Conservation (phyloP, 768 basidiomycete species). For the Boletus vinaceobasis region DNA sequence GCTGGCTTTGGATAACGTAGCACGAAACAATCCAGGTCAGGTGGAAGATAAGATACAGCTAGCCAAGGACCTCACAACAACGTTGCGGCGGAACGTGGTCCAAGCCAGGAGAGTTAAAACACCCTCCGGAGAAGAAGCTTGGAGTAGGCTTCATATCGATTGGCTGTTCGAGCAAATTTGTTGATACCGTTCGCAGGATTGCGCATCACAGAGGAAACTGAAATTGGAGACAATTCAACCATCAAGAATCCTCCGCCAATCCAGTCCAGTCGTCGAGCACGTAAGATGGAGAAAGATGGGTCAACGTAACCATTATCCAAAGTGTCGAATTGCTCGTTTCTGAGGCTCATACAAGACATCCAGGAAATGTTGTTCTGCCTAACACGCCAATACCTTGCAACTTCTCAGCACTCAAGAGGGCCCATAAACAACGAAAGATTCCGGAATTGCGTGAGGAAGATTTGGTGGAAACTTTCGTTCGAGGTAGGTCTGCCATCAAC, state of each 20-base stretch:
- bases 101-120: conserved; percentile 59
- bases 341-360: conserved; percentile 26
- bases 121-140: conserved; percentile 42
- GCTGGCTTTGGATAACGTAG: conserved; percentile 37
- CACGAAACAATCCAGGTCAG: conserved; percentile 42
- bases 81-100: conserved; percentile 79
- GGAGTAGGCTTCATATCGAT: conserved; percentile 44
- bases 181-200: conserved; percentile 47
- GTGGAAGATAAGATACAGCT: conserved; percentile 56
- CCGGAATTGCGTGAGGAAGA: conserved; percentile 77
- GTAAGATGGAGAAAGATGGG: conserved; percentile 41
- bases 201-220: conserved; percentile 74
- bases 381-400: conserved; percentile 35
- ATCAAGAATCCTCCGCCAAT: conserved; percentile 57
- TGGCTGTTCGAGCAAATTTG: background rate
- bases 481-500: conserved; percentile 49
- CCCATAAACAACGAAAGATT: conserved; percentile 56
- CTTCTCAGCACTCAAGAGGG: conserved; percentile 71
- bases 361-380: conserved; percentile 33
- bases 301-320: conserved; percentile 22
- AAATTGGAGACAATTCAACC: conserved; percentile 80
- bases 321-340: conserved; percentile 30
- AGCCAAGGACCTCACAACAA: conserved; percentile 67
- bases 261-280: conserved; percentile 47
- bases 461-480: conserved; percentile 82